These are phyloP conservation scores for Cydonia oblonga DNA, from an alignment of 331 rosid species.

Conservation along the genomic window DNA sequence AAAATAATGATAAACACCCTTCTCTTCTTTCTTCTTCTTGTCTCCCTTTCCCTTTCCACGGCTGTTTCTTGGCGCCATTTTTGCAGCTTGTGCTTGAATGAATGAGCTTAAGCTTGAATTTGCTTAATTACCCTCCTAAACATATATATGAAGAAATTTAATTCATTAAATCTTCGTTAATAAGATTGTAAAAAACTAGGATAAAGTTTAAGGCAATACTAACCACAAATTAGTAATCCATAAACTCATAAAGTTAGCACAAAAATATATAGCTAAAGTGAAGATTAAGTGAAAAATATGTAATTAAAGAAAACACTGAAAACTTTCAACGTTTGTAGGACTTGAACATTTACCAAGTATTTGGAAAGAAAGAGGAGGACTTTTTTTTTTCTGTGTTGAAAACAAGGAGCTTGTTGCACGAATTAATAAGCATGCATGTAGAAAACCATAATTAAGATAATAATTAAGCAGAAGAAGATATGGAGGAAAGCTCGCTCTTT, in stretches of 20 bases:
- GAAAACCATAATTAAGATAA: neutral
- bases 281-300: neutral
- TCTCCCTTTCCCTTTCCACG: slow-evolving; percentile 85
- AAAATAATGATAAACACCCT: slow-evolving; percentile 22
- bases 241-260: neutral
- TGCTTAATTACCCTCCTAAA: neutral
- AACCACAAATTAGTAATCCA: neutral
- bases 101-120: slow-evolving; percentile 17
- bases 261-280: neutral
- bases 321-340: neutral
- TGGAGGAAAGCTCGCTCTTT: neutral
- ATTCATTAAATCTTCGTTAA: neutral
- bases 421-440: neutral
- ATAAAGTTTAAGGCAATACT: neutral
- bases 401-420: neutral
- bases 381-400: neutral
- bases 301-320: neutral
- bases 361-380: neutral
- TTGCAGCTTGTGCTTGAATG: neutral
- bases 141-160: neutral
- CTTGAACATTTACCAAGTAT: slow-evolving; percentile 17
- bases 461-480: slow-evolving; percentile 2
- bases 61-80: slow-evolving; percentile 86
- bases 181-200: neutral
- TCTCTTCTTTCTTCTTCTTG: slow-evolving; percentile 93